phyloP scores from a whole-genome alignment of 139 green algal species.

The Deuterostichococcus epilithicus region DNA sequence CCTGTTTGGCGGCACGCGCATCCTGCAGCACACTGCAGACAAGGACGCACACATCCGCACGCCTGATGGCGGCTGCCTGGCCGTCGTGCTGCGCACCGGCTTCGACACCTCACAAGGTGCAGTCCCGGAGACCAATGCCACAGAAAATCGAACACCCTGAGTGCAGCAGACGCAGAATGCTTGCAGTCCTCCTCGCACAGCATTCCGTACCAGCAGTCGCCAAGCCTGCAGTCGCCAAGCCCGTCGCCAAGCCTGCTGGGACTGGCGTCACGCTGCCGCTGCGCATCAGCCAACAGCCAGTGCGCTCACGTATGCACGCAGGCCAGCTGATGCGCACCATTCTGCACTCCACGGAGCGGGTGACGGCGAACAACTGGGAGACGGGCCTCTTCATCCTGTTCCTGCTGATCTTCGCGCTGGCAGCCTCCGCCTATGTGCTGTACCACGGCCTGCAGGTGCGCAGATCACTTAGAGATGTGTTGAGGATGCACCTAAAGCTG shows the following conservation, averaged over 20 bases:
- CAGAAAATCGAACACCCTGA: no score
- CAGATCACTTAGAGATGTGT: conserved; percentile 1
- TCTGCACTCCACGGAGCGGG: conserved; percentile 88
- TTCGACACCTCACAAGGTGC: conserved; percentile 91
- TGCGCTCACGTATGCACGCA: conserved; percentile 17
- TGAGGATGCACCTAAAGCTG: conserved; percentile 1
- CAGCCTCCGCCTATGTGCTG: conserved; percentile 84
- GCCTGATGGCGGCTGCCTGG: conserved; percentile 88
- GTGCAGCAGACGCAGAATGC: no score
- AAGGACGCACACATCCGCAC: conserved; percentile 60
- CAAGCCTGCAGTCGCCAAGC: no score
- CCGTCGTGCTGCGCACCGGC: conserved; percentile 90
- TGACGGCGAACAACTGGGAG: conserved; percentile 93
- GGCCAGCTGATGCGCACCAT: conserved; percentile 96
- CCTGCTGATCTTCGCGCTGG: conserved; percentile 92
- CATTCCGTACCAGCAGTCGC: no score
- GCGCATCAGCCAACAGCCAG: no score
- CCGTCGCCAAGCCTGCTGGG: no score
- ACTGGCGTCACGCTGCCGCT: no score
- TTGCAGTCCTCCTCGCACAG: no score
- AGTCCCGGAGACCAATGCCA: background rate
- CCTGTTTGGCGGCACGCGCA: conserved; percentile 86
- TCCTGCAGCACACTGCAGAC: conserved; percentile 79
- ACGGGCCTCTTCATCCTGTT: conserved; percentile 96
- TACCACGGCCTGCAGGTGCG: conserved; percentile 64